These are phyloP conservation scores for Populus tremula DNA, from an alignment of 345 rosid species.

Conservation along the genomic window DNA sequence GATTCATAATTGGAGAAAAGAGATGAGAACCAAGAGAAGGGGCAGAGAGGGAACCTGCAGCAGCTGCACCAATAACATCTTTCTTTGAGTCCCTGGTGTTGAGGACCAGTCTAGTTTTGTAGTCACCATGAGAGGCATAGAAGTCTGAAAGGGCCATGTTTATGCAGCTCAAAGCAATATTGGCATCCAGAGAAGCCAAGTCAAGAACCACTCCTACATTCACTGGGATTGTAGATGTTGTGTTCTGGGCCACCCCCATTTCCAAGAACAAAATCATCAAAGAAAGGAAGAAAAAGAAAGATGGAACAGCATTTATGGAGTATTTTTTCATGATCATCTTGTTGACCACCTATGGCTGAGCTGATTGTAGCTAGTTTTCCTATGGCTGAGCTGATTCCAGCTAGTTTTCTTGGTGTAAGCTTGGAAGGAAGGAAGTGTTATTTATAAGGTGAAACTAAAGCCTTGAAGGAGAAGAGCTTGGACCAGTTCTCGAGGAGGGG, in stretches of 20 bases:
- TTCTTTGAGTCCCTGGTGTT: conserved; percentile 36
- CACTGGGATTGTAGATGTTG: conserved; percentile 16
- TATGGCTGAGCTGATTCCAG: not conserved
- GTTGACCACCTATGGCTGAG: not conserved
- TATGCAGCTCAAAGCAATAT: conserved; percentile 40
- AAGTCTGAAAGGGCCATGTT: conserved; percentile 58
- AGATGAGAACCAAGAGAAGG: not conserved
- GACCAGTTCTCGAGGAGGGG: not conserved
- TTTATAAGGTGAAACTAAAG: not conserved
- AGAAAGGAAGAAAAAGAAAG: not conserved
- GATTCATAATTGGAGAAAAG: not conserved
- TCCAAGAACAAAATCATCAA: too few species aligned
- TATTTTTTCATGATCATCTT: not conserved
- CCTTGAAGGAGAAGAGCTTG: too few species aligned
- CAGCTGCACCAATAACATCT: conserved; percentile 50
- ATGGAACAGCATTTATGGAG: not conserved
- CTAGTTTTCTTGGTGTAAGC: too few species aligned
- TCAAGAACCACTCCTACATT: conserved; percentile 58
- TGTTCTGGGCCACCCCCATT: conserved; percentile 12
- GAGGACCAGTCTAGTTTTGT: conserved; percentile 48
- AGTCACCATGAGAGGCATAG: conserved; percentile 31
- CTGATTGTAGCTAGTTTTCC: not conserved
- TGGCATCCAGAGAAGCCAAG: conserved; percentile 15
- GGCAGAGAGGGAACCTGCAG: conserved; percentile 42
- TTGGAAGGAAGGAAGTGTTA: too few species aligned